Evolutionary conservation across 179 eudicot genomes (phyloP).

Genomic region (Pouteria campechiana): DNA sequence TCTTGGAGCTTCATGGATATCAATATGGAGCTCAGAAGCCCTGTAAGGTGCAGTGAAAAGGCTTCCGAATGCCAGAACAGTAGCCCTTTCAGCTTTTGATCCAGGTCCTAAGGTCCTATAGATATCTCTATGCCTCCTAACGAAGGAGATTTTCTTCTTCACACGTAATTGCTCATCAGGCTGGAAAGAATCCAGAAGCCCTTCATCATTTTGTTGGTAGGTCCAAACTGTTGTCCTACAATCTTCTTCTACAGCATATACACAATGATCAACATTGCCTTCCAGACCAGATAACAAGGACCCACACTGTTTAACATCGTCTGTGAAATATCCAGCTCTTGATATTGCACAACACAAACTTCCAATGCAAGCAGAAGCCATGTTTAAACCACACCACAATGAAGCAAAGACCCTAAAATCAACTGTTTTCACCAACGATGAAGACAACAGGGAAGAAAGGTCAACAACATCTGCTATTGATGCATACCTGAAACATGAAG

Average conservation of each 20-base stretch:
- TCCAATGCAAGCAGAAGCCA: constrained; percentile 33
- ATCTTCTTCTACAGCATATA: constrained; percentile 57
- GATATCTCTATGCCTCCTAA: constrained; percentile 61
- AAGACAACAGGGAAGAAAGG: constrained; percentile 38
- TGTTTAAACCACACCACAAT: constrained; percentile 47
- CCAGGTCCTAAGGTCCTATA: constrained; percentile 71
- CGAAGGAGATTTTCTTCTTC: constrained; percentile 66
- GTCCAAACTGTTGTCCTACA: constrained; percentile 89
- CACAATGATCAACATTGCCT: constrained; percentile 40
- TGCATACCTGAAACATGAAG: constrained; percentile 71
- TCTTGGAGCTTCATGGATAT: constrained; percentile 50
- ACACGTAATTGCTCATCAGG: constrained; percentile 73
- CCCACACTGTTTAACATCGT: constrained; percentile 57
- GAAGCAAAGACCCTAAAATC: constrained; percentile 67
- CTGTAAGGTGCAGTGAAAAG: constrained; percentile 74
- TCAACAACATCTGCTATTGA: constrained; percentile 78
- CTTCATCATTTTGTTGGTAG: constrained; percentile 39
- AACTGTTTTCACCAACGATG: constrained; percentile 34
- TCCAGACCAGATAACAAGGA: constrained; percentile 47
- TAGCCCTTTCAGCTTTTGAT: constrained; percentile 39
- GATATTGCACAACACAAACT: no score
- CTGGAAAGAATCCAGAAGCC: constrained; percentile 66
- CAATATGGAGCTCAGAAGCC: constrained; percentile 67
- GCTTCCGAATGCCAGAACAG: constrained; percentile 74
- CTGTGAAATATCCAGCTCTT: constrained; percentile 23